Conservation (phyloP, 805 yeast genomes). For the Pichia membranifaciens region DNA sequence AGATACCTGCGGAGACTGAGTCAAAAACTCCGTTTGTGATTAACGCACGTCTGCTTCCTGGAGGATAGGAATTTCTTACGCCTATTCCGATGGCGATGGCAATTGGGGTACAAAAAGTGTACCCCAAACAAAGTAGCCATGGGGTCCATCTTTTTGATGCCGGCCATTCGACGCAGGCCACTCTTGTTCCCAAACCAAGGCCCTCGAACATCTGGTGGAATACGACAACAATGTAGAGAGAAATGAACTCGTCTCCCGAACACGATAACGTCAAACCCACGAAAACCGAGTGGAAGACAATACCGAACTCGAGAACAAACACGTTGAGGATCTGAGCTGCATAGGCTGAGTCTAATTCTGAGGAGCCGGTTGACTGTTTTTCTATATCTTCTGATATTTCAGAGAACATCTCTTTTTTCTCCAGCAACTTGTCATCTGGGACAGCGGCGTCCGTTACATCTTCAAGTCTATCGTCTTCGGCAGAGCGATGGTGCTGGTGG, state of each 20-base stretch:
- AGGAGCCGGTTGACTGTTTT: constrained; percentile 1
- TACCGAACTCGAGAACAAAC: constrained; percentile 68
- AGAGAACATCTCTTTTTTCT: constrained; percentile 2
- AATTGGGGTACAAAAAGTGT: constrained; percentile 59
- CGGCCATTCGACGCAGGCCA: constrained; percentile 52
- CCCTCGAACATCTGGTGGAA: constrained; percentile 86
- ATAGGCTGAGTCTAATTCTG: constrained; percentile 30
- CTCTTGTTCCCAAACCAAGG: constrained; percentile 74
- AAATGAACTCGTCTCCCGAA: constrained; percentile 68
- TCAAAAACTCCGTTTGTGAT: constrained; percentile 71
- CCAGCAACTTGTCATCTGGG: background rate
- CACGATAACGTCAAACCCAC: constrained; percentile 75
- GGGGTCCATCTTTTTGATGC: constrained; percentile 43
- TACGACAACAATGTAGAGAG: constrained; percentile 62
- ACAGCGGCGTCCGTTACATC: background rate
- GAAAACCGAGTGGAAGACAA: constrained; percentile 77
- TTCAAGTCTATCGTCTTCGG: background rate
- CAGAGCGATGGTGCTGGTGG: background rate
- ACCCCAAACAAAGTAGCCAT: constrained; percentile 48
- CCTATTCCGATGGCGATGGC: constrained; percentile 78
- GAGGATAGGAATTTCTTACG: constrained; percentile 55
- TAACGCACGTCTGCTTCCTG: constrained; percentile 52
- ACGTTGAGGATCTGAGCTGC: constrained; percentile 51
- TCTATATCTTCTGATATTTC: constrained; percentile 1
- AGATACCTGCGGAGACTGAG: constrained; percentile 70